Evolutionary conservation across 768 basidiomycete species (phyloP).

Genomic region (Strobilomyces dryophilus): DNA sequence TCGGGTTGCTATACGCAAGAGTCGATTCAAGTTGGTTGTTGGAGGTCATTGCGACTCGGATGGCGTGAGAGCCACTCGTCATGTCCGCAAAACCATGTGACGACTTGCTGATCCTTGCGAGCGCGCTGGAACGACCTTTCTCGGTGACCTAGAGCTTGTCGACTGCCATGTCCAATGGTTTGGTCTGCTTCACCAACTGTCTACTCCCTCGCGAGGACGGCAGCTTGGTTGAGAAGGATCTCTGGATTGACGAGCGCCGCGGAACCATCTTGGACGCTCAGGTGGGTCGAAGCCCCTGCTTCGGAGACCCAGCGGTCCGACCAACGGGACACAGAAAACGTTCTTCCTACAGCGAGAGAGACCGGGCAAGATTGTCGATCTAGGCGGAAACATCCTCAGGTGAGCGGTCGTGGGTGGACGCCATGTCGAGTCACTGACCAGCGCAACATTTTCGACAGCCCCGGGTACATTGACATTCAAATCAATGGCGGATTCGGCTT

Average conservation of each 20-base stretch:
- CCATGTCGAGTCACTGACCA: slow-evolving; percentile 7
- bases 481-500: slow-evolving; percentile 89
- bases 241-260: slow-evolving; percentile 75
- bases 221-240: slow-evolving; percentile 62
- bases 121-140: slow-evolving; percentile 1
- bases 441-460: slow-evolving; percentile 40
- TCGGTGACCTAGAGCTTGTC: slow-evolving; percentile 7
- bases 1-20: not conserved
- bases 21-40: too few species aligned
- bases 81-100: slow-evolving; percentile 10
- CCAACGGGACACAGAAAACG: slow-evolving; percentile 45
- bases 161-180: slow-evolving; percentile 44
- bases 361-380: slow-evolving; percentile 61
- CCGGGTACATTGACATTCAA: slow-evolving; percentile 84
- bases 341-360: slow-evolving; percentile 61
- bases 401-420: slow-evolving; percentile 18
- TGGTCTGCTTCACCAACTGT: slow-evolving; percentile 88
- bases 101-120: slow-evolving; percentile 1
- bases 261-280: slow-evolving; percentile 77
- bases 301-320: not conserved
- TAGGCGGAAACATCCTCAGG: slow-evolving; percentile 77
- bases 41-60: too few species aligned
- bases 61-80: not conserved
- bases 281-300: slow-evolving; percentile 32
- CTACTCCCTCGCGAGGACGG: slow-evolving; percentile 78